A percentile compares a stretch with the other conserved stretches of the same genome.
Evolutionary conservation across 345 rosid species (phyloP).

Genomic region (Ceriops decandra): DNA sequence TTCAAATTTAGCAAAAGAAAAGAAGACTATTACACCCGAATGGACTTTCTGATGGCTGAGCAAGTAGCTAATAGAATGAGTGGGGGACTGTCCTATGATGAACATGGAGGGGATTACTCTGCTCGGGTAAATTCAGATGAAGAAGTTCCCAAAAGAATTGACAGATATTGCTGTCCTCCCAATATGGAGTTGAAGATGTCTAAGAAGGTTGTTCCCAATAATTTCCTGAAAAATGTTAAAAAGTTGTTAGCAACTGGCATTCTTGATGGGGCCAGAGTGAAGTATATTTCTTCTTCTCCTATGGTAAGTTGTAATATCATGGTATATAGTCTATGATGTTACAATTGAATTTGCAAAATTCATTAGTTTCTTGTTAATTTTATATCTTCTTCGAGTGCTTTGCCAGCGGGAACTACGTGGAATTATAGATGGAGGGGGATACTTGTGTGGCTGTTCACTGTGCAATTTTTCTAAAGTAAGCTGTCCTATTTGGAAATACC

Average conservation of each 20-base stretch:
- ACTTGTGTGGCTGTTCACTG: constrained; percentile 77
- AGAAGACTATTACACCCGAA: constrained; percentile 42
- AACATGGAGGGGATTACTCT: constrained; percentile 12
- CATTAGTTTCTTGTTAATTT: not conserved
- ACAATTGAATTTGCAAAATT: not conserved
- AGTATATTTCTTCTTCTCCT: constrained; percentile 49
- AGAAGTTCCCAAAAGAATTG: constrained; percentile 21
- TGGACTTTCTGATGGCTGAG: constrained; percentile 12
- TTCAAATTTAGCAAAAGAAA: constrained; percentile 73
- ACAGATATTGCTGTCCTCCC: constrained; percentile 34
- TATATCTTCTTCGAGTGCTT: constrained; percentile 14
- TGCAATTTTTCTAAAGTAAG: constrained; percentile 73
- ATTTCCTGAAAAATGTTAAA: constrained; percentile 70
- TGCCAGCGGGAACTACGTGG: constrained; percentile 59
- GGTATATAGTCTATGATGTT: no score
- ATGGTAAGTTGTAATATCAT: constrained; percentile 38
- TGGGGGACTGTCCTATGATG: constrained; percentile 10
- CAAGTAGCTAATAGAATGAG: not conserved
- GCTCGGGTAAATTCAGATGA: constrained; percentile 16
- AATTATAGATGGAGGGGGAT: constrained; percentile 70
- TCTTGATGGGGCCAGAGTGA: constrained; percentile 80
- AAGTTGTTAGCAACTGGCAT: constrained; percentile 70
- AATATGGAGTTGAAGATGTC: constrained; percentile 61
- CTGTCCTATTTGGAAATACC: constrained; percentile 12
- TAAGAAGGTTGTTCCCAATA: constrained; percentile 61